Base-by-base conservation (phyloP, 78 protist species). In the Dictyostelium discoideum region DNA sequence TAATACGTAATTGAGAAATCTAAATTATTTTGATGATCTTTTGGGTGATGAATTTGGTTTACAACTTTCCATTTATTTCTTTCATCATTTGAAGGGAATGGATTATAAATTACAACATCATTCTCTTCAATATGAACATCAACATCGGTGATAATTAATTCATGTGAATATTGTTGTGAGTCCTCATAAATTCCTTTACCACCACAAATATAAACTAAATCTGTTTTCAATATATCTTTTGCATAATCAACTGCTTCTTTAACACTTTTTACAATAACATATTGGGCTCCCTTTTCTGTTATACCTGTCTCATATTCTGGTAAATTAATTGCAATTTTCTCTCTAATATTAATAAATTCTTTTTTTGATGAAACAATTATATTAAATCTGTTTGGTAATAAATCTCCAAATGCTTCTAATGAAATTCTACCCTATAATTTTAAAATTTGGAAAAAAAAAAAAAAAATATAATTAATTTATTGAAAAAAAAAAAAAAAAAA, bases 101-200 rank as follows among this genome's bases (percentile, higher is more conserved):
- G 84, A 6, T 78, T 78, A 42, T 78, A 78, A 22, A 78, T 13
- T 4, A 44, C 57, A 3, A 78, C 57, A 40, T 78, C 57, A 40
- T 32, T n/a, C 6, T 78, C 84, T 26, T 42, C 65, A 7, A 78
- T 44, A 22, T 78, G 48, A 39, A 22, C 22, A 78, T 78, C 84
- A 13, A 78, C 9, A 78, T 78, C 48, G 0, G 84, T 78, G 5
- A 78, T 42, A 42, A 78, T 78, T 42, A 78, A 78, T 78, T 78
- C 84, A 44, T 78, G 48, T 5, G 84, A 18, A 22, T 22, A 42
- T 44, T 44, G 57, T 44, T 78, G 84, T 8, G 57, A 78, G 0
- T 22, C 26, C 22, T 78, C 84, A 42, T 78, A 78, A 14, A 78
- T 78, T 20, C 84, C 57, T 78, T 78, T 78, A 78, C 84, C 84